phyloP scores from a whole-genome alignment of 2,329 filamentous ascomycete genomes.

The Colletotrichum sp. region DNA sequence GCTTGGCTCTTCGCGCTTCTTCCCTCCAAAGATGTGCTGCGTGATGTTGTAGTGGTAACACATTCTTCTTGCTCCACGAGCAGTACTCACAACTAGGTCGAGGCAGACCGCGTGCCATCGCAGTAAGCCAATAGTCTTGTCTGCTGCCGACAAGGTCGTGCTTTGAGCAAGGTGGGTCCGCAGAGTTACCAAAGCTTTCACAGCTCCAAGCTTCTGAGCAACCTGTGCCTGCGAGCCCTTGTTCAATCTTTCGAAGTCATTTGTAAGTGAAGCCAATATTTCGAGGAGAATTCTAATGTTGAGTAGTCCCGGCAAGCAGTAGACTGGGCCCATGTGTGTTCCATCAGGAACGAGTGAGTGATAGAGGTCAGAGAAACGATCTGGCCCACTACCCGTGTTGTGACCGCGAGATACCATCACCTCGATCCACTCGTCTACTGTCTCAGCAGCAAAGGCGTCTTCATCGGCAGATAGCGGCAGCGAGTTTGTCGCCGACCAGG shows the following conservation, averaged over 20 bases:
- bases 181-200: neutral
- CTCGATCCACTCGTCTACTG: neutral
- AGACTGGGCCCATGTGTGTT: neutral
- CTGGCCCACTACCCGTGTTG: neutral
- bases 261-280: neutral
- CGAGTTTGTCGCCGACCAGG: neutral
- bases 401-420: neutral
- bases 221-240: neutral
- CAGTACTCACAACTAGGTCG: neutral
- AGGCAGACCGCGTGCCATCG: neutral
- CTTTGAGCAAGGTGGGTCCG: neutral
- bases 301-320: neutral
- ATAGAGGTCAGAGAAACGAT: neutral
- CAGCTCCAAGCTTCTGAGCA: neutral
- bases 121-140: neutral
- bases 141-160: neutral
- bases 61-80: neutral
- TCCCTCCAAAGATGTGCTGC: neutral
- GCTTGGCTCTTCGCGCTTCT: neutral
- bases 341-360: neutral
- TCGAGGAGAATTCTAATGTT: neutral
- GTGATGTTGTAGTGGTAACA: neutral
- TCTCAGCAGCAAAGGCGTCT: neutral
- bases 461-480: neutral
- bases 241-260: neutral